Conservation (phyloP, 495 filamentous ascomycete genomes). For the Neurospora pannonica region DNA sequence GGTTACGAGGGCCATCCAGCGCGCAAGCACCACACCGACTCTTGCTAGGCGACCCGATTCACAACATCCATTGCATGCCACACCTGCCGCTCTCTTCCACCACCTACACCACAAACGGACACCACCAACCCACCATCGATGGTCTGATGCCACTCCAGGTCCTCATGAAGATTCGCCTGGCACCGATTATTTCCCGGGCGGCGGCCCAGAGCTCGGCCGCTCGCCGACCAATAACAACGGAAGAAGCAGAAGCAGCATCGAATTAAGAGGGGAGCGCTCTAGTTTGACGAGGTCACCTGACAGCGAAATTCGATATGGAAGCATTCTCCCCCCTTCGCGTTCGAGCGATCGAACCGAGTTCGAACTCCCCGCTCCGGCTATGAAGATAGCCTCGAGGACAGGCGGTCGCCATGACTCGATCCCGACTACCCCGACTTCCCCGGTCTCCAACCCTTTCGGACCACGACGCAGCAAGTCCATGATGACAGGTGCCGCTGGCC, state of each 20-base stretch:
- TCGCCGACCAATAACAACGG: neutral
- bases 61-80: constrained; percentile 11
- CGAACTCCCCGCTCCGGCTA: constrained; percentile 67
- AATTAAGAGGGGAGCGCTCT: constrained; percentile 21
- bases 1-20: constrained; percentile 58
- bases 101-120: neutral
- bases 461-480: constrained; percentile 19
- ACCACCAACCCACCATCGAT: neutral
- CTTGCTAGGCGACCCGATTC: constrained; percentile 13
- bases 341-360: constrained; percentile 29
- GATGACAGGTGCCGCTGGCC: constrained; percentile 6
- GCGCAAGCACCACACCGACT: constrained; percentile 47
- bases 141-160: neutral
- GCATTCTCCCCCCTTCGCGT: constrained; percentile 57
- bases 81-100: constrained; percentile 11
- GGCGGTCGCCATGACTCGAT: constrained; percentile 1
- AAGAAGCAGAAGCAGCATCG: neutral
- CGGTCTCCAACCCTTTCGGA: constrained; percentile 4
- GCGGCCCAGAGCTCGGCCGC: neutral
- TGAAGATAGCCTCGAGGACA: constrained; percentile 45
- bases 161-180: neutral
- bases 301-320: constrained; percentile 53
- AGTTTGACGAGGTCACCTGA: constrained; percentile 22
- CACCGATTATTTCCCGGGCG: neutral
- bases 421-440: neutral